phyloP scores from a whole-genome alignment of 2,329 filamentous ascomycete species.

The Pyricularia sp. region DNA sequence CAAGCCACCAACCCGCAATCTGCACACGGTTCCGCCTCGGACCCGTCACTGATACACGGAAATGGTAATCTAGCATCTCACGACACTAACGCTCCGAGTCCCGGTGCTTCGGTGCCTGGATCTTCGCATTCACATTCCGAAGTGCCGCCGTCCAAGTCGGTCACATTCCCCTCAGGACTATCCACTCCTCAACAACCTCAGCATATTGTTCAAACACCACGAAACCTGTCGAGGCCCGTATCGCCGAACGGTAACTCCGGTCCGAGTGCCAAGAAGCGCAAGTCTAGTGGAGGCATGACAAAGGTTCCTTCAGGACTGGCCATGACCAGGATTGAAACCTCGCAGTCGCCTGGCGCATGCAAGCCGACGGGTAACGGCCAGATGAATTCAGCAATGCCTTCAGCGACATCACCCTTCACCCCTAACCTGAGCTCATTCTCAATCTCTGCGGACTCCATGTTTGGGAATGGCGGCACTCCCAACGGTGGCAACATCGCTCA shows the following conservation, averaged over 20 bases:
- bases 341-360: conserved; percentile 28
- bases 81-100: conserved; percentile 23
- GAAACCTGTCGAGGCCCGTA: conserved; percentile 60
- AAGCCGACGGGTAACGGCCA: conserved; percentile 17
- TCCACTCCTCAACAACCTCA: background rate
- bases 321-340: conserved; percentile 73
- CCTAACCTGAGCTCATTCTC: conserved; percentile 35
- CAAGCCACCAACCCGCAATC: conserved; percentile 16
- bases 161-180: conserved; percentile 12
- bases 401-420: conserved; percentile 44
- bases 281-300: conserved; percentile 53
- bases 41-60: conserved; percentile 1
- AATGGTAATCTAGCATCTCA: conserved; percentile 8
- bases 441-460: conserved; percentile 28
- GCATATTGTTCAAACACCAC: conserved; percentile 27
- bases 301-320: conserved; percentile 65
- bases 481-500: conserved; percentile 22
- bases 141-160: conserved; percentile 21
- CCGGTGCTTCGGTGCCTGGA: conserved; percentile 17
- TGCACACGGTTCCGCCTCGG: conserved; percentile 1
- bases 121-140: background rate
- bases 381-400: conserved; percentile 19
- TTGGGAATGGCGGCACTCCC: conserved; percentile 26
- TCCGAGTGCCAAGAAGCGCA: conserved; percentile 70
- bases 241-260: conserved; percentile 59